phyloP scores from a whole-genome alignment of 192 early-diverging fungal species.

The Backusella morwellensis region DNA sequence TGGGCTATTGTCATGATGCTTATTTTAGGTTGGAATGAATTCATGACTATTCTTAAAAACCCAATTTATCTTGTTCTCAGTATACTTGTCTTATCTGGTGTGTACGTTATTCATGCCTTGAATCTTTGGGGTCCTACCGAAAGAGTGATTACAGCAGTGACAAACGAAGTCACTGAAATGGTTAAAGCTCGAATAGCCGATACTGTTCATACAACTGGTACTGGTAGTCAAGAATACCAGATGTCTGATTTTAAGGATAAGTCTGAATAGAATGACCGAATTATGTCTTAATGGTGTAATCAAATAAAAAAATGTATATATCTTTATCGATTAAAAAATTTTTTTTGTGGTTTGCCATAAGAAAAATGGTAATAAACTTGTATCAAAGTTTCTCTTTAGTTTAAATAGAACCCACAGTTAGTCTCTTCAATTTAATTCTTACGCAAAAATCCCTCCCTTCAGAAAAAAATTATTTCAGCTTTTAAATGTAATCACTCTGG shows the following conservation, averaged over 20 bases:
- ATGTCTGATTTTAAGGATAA: conserved; percentile 2
- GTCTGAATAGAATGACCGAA: background rate
- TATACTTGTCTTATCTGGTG: conserved; percentile 45
- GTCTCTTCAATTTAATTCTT: too few relatives aligned
- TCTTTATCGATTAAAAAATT: background rate
- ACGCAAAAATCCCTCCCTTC: too few relatives aligned
- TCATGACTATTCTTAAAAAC: conserved; percentile 80
- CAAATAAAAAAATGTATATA: background rate
- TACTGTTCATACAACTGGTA: background rate
- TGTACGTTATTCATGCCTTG: conserved; percentile 58
- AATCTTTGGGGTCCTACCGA: conserved; percentile 68
- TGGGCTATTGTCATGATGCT: conserved; percentile 84
- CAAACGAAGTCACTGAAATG: conserved; percentile 41
- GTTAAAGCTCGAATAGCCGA: conserved; percentile 28
- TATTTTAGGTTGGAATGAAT: conserved; percentile 96
- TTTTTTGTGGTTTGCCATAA: background rate
- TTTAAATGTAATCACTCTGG: too few relatives aligned
- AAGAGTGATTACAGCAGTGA: conserved; percentile 37
- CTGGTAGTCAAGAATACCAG: background rate
- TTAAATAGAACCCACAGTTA: too few relatives aligned
- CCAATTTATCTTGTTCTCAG: conserved; percentile 78
- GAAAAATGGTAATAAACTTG: too few relatives aligned
- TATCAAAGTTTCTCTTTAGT: too few relatives aligned
- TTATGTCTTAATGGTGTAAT: too few relatives aligned
- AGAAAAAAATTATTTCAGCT: too few relatives aligned